Evolutionary conservation across 2,329 filamentous ascomycete genomes (phyloP).

Genomic region (Penicillium sp.): DNA sequence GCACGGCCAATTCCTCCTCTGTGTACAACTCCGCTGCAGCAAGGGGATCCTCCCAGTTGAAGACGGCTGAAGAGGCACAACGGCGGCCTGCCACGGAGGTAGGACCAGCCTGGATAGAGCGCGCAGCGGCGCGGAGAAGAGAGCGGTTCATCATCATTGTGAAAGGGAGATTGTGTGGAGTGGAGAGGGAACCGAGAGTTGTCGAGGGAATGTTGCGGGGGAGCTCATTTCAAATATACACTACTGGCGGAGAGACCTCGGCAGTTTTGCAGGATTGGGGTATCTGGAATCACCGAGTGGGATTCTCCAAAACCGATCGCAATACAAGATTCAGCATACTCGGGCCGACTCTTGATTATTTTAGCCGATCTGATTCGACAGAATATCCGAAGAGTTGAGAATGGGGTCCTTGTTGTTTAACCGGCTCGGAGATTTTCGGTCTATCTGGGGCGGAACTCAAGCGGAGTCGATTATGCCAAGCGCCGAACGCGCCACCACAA

Average conservation of each 20-base stretch:
- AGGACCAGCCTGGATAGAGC: conserved; percentile 27
- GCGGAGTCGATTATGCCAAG: conserved; percentile 1
- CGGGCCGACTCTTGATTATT: background rate
- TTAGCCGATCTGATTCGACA: conserved; percentile 13
- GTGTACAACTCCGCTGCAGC: conserved; percentile 70
- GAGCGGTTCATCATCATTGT: conserved; percentile 32
- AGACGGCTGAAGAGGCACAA: conserved; percentile 46
- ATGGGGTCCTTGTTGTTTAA: background rate
- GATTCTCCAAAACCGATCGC: background rate
- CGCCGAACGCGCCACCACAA: background rate
- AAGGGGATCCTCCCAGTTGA: conserved; percentile 92
- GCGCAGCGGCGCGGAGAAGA: conserved; percentile 31
- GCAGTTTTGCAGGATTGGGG: conserved; percentile 20
- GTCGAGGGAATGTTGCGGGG: conserved; percentile 17
- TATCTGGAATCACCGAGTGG: conserved; percentile 18
- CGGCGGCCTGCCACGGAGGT: conserved; percentile 19
- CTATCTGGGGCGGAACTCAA: background rate
- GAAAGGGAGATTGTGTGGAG: background rate
- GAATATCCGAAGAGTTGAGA: conserved; percentile 6
- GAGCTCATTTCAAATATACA: conserved; percentile 27
- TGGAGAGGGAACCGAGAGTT: conserved; percentile 3
- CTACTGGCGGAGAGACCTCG: conserved; percentile 26
- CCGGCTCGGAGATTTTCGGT: conserved; percentile 23
- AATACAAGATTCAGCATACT: background rate
- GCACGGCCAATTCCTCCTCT: conserved; percentile 84